Conservation (phyloP, 805 yeast species). For the Spathaspora gorwiae region DNA sequence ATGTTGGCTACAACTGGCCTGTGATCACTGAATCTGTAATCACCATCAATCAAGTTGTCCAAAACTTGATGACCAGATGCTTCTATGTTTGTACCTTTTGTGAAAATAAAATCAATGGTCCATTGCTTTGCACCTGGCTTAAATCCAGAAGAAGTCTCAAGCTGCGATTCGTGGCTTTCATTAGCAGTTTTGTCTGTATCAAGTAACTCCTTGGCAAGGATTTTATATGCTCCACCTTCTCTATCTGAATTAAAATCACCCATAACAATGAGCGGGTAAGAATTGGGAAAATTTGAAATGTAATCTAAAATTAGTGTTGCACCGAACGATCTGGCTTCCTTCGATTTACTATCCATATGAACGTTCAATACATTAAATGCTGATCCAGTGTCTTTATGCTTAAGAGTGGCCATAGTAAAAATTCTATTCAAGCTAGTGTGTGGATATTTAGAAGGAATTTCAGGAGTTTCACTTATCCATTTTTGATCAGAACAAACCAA, state of each 20-base stretch:
- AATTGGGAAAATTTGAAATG: constrained; percentile 21
- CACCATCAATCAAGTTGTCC: constrained; percentile 31
- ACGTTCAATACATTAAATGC: constrained; percentile 31
- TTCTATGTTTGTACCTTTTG: constrained; percentile 15
- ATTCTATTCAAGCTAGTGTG: constrained; percentile 42
- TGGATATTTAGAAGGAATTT: constrained; percentile 36
- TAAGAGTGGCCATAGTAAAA: constrained; percentile 29
- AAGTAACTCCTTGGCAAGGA: constrained; percentile 12
- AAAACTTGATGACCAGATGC: constrained; percentile 25
- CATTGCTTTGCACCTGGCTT: constrained; percentile 12
- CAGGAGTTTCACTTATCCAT: constrained; percentile 25
- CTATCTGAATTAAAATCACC: constrained; percentile 53
- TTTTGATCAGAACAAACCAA: constrained; percentile 16
- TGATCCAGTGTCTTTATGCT: constrained; percentile 17
- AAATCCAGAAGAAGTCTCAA: constrained; percentile 20
- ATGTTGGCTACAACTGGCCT: constrained; percentile 30
- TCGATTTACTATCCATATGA: constrained; percentile 37
- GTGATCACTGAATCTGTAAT: constrained; percentile 41
- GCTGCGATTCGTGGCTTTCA: constrained; percentile 9
- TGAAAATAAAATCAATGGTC: constrained; percentile 37
- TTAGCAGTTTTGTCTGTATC: constrained; percentile 19
- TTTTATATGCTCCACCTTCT: constrained; percentile 22
- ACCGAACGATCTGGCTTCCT: constrained; percentile 33
- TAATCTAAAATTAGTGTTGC: constrained; percentile 41
- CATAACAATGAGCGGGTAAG: constrained; percentile 22